Percentiles rank a stretch among this genome's conserved stretches.
Evolutionary conservation across 257 asterid genomes (phyloP).

Genomic region (Solanum ossicruentum): DNA sequence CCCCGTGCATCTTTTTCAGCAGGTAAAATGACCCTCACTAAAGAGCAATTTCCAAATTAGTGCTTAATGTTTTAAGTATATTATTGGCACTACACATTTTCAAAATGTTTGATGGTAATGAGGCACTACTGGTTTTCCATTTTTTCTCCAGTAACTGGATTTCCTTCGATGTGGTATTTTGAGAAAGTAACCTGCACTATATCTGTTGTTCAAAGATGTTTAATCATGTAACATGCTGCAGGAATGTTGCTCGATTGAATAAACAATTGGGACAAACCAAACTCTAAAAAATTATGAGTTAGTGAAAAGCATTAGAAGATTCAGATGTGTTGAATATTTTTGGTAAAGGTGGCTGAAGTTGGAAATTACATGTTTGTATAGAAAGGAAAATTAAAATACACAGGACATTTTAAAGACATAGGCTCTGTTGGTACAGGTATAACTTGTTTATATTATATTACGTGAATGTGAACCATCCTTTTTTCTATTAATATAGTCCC

Average conservation of each 20-base stretch:
- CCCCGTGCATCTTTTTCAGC: conserved; percentile 85
- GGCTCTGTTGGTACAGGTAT: not conserved
- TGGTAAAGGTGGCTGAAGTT: not conserved
- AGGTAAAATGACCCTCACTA: conserved; percentile 29
- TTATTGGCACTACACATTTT: not conserved
- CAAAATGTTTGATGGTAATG: not conserved
- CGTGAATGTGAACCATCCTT: not conserved
- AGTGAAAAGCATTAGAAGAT: not conserved
- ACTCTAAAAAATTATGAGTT: not conserved
- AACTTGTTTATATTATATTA: not conserved
- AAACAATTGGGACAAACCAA: not conserved
- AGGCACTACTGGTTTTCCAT: not conserved
- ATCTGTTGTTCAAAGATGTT: not conserved
- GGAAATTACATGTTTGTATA: not conserved
- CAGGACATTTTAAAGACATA: not conserved
- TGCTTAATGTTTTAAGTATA: not conserved
- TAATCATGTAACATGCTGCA: not conserved
- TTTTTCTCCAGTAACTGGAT: not conserved
- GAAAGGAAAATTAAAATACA: not conserved
- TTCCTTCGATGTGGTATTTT: not conserved
- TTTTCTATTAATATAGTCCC: not conserved
- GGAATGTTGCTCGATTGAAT: not conserved
- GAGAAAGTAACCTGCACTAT: not conserved
- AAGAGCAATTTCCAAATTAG: not conserved
- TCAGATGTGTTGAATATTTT: not conserved